phyloP scores from a whole-genome alignment of 139 green algal species.

The Coccomyxa sp. region DNA sequence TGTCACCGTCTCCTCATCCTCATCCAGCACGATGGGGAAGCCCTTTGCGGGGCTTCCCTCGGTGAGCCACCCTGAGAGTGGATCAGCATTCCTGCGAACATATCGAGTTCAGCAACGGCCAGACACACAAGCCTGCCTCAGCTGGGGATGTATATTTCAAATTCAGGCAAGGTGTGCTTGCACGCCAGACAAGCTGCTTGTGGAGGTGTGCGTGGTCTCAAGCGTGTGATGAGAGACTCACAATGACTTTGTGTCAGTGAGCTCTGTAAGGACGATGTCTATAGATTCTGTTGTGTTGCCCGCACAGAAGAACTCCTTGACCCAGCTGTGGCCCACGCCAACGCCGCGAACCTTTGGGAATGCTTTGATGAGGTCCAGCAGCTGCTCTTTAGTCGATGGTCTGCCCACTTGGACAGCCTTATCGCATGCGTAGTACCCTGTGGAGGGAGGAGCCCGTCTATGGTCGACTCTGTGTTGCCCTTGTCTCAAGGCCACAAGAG shows the following conservation, averaged over 20 bases:
- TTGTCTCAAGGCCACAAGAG: too few relatives aligned
- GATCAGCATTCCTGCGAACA: neutral
- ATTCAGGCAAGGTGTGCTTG: neutral
- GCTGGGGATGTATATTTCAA: neutral
- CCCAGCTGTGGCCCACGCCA: constrained; percentile 35
- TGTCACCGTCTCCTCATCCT: constrained; percentile 53
- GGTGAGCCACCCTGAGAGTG: constrained; percentile 7
- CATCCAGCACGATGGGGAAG: constrained; percentile 49
- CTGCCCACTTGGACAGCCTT: neutral
- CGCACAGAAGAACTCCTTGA: constrained; percentile 53
- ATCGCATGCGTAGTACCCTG: neutral
- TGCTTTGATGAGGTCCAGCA: neutral
- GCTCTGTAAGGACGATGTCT: constrained; percentile 63
- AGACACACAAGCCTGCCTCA: neutral
- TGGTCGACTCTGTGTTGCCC: too few relatives aligned
- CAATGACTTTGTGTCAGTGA: constrained; percentile 26
- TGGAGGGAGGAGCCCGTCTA: too few relatives aligned
- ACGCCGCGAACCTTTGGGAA: neutral
- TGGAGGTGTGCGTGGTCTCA: neutral
- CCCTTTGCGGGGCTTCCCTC: constrained; percentile 3
- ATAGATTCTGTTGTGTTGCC: constrained; percentile 35
- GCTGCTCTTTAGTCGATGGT: neutral
- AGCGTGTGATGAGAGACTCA: neutral
- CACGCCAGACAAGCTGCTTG: neutral
- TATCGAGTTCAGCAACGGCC: too few relatives aligned